A percentile compares a stretch with the other conserved stretches of the same genome.
Evolutionary conservation across 75 land plant genomes (phyloP).

Genomic region (Isoetes taiwanensis): DNA sequence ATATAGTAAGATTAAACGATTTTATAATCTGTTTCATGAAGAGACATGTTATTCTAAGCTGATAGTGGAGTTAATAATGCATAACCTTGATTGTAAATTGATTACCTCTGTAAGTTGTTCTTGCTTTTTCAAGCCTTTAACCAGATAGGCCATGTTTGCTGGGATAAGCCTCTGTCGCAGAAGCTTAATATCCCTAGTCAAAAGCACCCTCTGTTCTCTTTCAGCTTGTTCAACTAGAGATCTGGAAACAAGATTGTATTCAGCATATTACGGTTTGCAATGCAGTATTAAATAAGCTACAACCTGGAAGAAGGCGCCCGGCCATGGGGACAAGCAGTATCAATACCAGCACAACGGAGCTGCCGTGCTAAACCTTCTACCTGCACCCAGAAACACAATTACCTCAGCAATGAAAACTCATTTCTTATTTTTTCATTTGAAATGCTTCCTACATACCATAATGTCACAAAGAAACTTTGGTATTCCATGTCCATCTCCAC

Average conservation of each 20-base stretch:
- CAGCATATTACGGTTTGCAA: not conserved
- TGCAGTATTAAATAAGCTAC: not conserved
- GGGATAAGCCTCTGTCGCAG: constrained; percentile 61
- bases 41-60: no score
- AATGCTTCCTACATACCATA: constrained; percentile 52
- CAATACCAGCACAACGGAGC: constrained; percentile 87
- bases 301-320: constrained; percentile 80
- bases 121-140: constrained; percentile 65
- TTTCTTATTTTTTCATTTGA: no score
- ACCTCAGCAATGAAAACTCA: no score
- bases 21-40: constrained; percentile 76
- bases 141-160: constrained; percentile 56
- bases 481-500: constrained; percentile 81
- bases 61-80: no score
- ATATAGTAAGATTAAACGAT: constrained; percentile 61
- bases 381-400: constrained; percentile 32
- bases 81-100: no score
- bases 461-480: constrained; percentile 95
- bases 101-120: constrained; percentile 95
- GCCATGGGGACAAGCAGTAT: constrained; percentile 67
- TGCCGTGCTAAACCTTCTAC: constrained; percentile 95
- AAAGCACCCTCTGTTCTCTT: constrained; percentile 69
- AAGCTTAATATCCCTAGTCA: constrained; percentile 77
- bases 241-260: constrained; percentile 23
- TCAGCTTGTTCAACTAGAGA: constrained; percentile 64